Evolutionary conservation across 345 rosid species (phyloP).

Genomic region (Chamaenerion angustifolium): DNA sequence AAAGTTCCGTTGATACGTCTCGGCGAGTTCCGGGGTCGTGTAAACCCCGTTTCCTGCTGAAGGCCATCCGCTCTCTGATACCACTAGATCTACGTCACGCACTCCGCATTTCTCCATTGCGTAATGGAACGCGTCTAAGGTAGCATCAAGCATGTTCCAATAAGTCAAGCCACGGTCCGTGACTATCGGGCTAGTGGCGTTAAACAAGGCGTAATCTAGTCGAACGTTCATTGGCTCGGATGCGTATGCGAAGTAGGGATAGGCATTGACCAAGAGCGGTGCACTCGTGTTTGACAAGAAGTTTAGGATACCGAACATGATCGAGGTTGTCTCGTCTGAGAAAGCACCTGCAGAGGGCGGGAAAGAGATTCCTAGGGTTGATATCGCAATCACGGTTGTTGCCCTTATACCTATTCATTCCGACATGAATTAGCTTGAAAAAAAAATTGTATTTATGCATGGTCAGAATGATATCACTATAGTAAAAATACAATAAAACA

Average conservation of each 20-base stretch:
- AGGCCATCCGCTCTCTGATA: slow-evolving; percentile 15
- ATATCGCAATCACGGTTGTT: slow-evolving; percentile 12
- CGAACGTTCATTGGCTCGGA: slow-evolving; percentile 13
- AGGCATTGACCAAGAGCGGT: slow-evolving; percentile 22
- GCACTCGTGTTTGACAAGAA: slow-evolving; percentile 7
- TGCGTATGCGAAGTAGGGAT: slow-evolving; percentile 30
- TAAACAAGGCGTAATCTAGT: slow-evolving; percentile 18
- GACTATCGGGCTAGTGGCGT: slow-evolving; percentile 4
- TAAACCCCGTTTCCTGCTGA: slow-evolving; percentile 4
- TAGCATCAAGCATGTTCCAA: slow-evolving; percentile 21
- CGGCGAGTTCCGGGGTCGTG: background rate
- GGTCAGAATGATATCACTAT: too few relatives aligned
- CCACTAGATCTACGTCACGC: background rate
- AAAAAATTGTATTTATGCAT: too few relatives aligned
- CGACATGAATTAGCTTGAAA: too few relatives aligned
- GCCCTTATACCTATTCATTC: slow-evolving; percentile 5
- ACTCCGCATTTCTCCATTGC: slow-evolving; percentile 17
- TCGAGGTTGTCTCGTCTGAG: slow-evolving; percentile 1
- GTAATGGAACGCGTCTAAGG: slow-evolving; percentile 16
- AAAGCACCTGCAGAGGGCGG: slow-evolving; percentile 29
- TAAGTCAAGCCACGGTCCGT: slow-evolving; percentile 16
- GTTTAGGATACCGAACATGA: slow-evolving; percentile 10
- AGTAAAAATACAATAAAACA: too few relatives aligned
- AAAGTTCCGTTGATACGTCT: slow-evolving; percentile 7
- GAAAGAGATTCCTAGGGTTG: slow-evolving; percentile 15